phyloP scores from a whole-genome alignment of 768 basidiomycete species.

The Rhizopogon vulgaris region DNA sequence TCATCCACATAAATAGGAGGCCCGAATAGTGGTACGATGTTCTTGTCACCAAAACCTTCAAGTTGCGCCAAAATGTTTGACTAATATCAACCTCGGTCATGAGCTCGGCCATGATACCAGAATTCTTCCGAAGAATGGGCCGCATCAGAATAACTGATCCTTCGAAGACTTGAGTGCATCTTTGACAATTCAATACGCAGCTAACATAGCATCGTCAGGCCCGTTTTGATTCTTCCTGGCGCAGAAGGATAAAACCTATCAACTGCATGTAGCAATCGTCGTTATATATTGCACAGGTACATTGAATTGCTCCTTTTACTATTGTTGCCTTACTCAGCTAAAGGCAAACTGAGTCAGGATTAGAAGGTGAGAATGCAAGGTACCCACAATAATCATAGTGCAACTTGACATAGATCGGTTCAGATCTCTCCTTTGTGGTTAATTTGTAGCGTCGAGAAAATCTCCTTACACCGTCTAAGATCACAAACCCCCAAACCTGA shows the following conservation, averaged over 20 bases:
- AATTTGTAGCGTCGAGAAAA: constrained; percentile 54
- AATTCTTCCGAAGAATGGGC: no score
- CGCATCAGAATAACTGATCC: no score
- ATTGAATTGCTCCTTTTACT: background rate
- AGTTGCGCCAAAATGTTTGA: no score
- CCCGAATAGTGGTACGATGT: background rate
- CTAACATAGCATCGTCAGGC: no score
- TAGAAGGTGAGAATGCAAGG: background rate
- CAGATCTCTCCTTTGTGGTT: constrained; percentile 22
- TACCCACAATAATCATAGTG: background rate
- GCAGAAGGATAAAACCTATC: no score
- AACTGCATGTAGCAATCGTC: background rate
- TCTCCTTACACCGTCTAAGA: constrained; percentile 43
- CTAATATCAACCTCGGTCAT: background rate
- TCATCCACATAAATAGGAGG: no score
- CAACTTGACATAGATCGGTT: background rate
- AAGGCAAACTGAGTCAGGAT: background rate
- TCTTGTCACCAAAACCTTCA: background rate
- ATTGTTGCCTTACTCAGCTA: background rate
- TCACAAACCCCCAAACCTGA: constrained; percentile 52
- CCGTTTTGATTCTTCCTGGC: no score
- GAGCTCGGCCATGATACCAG: no score
- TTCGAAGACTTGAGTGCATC: no score
- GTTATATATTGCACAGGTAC: background rate
- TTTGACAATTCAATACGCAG: no score